Conservation (phyloP, 495 filamentous ascomycete species). For the Penicillium mononematosum region DNA sequence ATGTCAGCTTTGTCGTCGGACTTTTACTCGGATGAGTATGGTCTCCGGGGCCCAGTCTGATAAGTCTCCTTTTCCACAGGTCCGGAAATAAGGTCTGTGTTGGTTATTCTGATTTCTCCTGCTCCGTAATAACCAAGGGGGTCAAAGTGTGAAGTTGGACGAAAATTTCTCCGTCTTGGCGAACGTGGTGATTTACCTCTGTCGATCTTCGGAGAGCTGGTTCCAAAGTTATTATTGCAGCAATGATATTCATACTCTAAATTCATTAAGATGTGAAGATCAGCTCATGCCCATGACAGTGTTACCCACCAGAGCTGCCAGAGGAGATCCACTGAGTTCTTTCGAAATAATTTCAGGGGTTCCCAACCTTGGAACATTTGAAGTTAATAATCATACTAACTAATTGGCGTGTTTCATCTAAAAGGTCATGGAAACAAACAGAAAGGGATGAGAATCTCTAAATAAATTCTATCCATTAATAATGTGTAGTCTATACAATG, state of each 20-base stretch:
- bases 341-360: not conserved
- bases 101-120: not conserved
- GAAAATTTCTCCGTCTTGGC: slow-evolving; percentile 12
- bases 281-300: not conserved
- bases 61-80: not conserved
- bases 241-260: slow-evolving; percentile 1
- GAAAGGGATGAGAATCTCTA: not conserved
- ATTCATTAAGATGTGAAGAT: not conserved
- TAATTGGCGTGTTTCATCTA: not conserved
- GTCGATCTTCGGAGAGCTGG: slow-evolving; percentile 1
- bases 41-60: slow-evolving; percentile 9
- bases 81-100: not conserved
- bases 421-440: not conserved
- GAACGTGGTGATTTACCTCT: not conserved
- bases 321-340: not conserved
- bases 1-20: slow-evolving; percentile 3
- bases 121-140: not conserved
- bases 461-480: slow-evolving; percentile 3
- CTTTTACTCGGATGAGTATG: slow-evolving; percentile 13
- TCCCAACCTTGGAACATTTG: not conserved
- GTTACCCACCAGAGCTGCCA: not conserved
- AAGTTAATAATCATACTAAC: not conserved
- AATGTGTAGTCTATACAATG: slow-evolving; percentile 2
- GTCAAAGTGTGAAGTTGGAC: slow-evolving; percentile 1
- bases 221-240: slow-evolving; percentile 10